phyloP scores from a whole-genome alignment of 2,329 filamentous ascomycete species.

The Microsporum canis region DNA sequence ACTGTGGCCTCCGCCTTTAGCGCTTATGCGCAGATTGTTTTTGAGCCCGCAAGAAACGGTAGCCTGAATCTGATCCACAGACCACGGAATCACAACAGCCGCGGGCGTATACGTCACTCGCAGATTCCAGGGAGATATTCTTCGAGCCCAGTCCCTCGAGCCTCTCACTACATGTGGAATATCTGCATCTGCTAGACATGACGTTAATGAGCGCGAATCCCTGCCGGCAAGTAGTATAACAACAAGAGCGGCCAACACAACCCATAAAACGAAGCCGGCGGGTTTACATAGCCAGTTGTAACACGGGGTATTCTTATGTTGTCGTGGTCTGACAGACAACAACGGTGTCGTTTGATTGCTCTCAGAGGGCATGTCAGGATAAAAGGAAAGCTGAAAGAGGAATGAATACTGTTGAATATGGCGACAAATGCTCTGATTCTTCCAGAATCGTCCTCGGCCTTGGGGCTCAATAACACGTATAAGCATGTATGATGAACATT shows the following conservation, averaged over 20 bases:
- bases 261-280: neutral
- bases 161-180: neutral
- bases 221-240: neutral
- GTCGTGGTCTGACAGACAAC: neutral
- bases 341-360: neutral
- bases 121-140: slow-evolving; percentile 17
- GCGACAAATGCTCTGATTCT: too few relatives aligned
- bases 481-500: neutral
- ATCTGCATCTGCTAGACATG: neutral
- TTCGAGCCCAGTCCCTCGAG: neutral
- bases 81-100: slow-evolving; percentile 21
- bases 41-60: slow-evolving; percentile 36
- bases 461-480: too few relatives aligned
- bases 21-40: slow-evolving; percentile 35
- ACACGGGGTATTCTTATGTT: neutral
- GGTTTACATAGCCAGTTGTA: neutral
- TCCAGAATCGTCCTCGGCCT: too few relatives aligned
- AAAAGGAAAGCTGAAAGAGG: neutral
- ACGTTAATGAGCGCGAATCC: neutral
- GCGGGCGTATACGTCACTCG: slow-evolving; percentile 20
- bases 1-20: slow-evolving; percentile 42
- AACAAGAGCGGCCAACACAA: neutral
- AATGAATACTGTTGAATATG: neutral
- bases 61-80: slow-evolving; percentile 29
- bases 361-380: neutral